Percentiles rank a stretch among this genome's conserved stretches.
Evolutionary conservation across 805 yeast genomes (phyloP).

Genomic region (Suhomyces canberraensis): DNA sequence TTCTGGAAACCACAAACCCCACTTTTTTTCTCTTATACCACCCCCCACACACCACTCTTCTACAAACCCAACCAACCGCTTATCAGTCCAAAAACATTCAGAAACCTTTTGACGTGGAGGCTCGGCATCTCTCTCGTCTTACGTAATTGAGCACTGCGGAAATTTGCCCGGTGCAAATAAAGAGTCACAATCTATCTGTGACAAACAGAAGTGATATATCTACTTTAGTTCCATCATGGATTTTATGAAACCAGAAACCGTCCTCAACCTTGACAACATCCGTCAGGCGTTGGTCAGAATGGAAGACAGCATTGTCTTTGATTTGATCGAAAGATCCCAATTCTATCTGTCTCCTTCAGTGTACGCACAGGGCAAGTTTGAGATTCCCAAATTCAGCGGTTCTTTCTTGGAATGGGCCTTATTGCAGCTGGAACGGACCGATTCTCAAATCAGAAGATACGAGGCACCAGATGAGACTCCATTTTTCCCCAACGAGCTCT

Average conservation of each 20-base stretch:
- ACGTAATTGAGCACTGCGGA: too few relatives aligned
- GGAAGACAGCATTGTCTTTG: conserved; percentile 96
- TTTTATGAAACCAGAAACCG: conserved; percentile 78
- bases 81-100: too few relatives aligned
- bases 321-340: conserved; percentile 89
- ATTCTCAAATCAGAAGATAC: conserved; percentile 77
- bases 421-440: conserved; percentile 61
- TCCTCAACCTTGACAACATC: conserved; percentile 75
- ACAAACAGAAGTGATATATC: too few relatives aligned
- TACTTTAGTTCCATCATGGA: conserved; percentile 76
- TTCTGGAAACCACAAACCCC: too few relatives aligned
- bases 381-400: conserved; percentile 68
- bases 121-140: too few relatives aligned
- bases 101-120: too few relatives aligned
- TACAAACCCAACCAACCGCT: too few relatives aligned
- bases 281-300: conserved; percentile 81
- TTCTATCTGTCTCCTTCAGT: conserved; percentile 73
- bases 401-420: conserved; percentile 87
- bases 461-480: conserved; percentile 95
- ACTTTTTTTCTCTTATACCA: too few relatives aligned
- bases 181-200: too few relatives aligned
- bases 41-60: too few relatives aligned
- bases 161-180: too few relatives aligned
- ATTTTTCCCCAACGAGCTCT: conserved; percentile 68
- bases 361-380: conserved; percentile 55